These are phyloP conservation scores for Byssochlamys sp. DNA, from an alignment of 2,329 filamentous ascomycete genomes.

Conservation along the genomic window DNA sequence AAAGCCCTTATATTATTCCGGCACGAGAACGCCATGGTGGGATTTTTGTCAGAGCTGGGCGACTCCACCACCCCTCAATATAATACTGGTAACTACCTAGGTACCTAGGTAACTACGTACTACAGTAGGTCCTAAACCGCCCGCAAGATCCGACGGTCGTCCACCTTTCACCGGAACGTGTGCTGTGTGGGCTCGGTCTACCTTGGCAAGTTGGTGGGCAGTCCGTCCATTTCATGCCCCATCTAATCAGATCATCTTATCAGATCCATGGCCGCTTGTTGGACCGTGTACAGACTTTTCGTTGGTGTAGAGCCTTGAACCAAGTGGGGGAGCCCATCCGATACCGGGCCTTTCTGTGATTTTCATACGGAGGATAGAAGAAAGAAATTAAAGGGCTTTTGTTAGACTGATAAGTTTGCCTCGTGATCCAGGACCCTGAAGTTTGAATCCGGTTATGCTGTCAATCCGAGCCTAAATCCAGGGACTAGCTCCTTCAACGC, in stretches of 20 bases:
- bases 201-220: not conserved
- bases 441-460: not conserved
- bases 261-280: not conserved
- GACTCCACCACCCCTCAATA: not conserved
- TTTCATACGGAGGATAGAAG: not conserved
- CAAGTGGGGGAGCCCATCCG: not conserved
- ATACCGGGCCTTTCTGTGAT: not conserved
- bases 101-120: not conserved
- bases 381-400: not conserved
- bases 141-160: not conserved
- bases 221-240: not conserved
- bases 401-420: not conserved
- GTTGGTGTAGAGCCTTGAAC: not conserved
- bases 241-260: conserved; percentile 1
- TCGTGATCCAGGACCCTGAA: not conserved
- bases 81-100: too few species aligned
- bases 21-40: not conserved
- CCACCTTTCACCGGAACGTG: not conserved
- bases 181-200: not conserved
- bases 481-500: not conserved
- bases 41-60: not conserved
- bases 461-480: not conserved
- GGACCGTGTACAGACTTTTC: not conserved
- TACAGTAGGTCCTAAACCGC: not conserved
- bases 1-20: not conserved